Base-by-base conservation (phyloP, 352 stramenopile species). In the Phytophthora constricta region DNA sequence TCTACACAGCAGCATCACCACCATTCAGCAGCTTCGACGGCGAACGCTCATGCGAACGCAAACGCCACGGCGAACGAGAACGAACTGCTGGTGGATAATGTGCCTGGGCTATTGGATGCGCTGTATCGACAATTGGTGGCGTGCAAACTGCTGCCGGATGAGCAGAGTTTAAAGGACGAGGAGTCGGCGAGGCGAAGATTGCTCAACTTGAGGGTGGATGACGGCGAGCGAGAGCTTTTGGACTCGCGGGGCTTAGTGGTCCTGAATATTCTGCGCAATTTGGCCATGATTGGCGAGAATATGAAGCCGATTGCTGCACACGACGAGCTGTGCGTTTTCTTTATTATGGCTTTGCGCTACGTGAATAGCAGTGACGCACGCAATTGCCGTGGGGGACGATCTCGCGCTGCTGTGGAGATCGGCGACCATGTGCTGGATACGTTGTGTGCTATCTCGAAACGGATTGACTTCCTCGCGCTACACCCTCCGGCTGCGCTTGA, bases 241-340 rank as follows among this genome's bases (percentile, higher is more conserved):
- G 79, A 87, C 42, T 84, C 83, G 1, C 72, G 76, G 7, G 79
- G 74, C 0, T 58, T 91, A 26, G 57, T 87, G 28, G 58, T 95
- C 52, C 68, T 95, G 50, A 92, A 95, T 52, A 88, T 95, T n/a
- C 14, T 95, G 28, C 83, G 86, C 31, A 95, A 95, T 37, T 58
- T 93, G 39, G 81, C 82, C 4, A 86, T 92, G 72, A 70, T 93
- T n/a, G 51, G 70, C 4, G 86, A 79, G 20, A 95, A 95, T 58
- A 79, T 92, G 57, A 80, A 83, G 49, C 70, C 79, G 0, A 65
- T 95, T 10, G 83, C 84, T 5, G 68, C 83, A 25, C 83, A 95
- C 49, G 80, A 91, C 47, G 82, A 90, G 19, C 50, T 91, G 20
- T 84, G 77, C 14, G 67, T 90, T 37, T 89, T 84, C 37, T 65